phyloP scores from a whole-genome alignment of 441 rosid species.

The Omphalea diandra region DNA sequence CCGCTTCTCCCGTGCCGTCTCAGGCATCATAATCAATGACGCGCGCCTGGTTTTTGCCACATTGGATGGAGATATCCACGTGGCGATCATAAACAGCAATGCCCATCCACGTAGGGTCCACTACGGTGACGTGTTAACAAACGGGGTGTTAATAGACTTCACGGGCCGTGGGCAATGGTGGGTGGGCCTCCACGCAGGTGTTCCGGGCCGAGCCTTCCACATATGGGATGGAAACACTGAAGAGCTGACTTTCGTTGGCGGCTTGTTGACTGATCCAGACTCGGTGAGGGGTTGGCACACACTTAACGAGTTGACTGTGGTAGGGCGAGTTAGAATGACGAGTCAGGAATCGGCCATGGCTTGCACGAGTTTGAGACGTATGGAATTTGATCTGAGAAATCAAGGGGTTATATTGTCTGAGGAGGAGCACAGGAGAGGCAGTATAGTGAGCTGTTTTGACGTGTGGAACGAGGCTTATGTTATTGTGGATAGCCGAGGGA shows the following conservation, averaged over 20 bases:
- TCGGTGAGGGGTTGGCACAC: constrained; percentile 78
- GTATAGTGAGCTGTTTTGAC: constrained; percentile 48
- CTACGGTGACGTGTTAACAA: constrained; percentile 52
- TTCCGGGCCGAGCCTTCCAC: constrained; percentile 68
- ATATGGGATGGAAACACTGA: constrained; percentile 68
- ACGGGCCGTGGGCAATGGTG: constrained; percentile 73
- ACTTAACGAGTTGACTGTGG: constrained; percentile 57
- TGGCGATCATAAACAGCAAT: constrained; percentile 38
- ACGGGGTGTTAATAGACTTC: constrained; percentile 81
- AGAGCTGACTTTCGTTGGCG: constrained; percentile 47
- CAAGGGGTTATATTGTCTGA: constrained; percentile 44
- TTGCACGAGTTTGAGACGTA: constrained; percentile 49
- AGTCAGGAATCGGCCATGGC: constrained; percentile 65
- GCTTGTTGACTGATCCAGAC: constrained; percentile 62
- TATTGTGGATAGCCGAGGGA: constrained; percentile 47
- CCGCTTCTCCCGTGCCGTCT: constrained; percentile 66
- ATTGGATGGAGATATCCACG: constrained; percentile 77
- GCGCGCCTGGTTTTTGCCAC: constrained; percentile 62
- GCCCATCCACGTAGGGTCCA: constrained; percentile 52
- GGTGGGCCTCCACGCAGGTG: constrained; percentile 91
- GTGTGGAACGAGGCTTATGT: constrained; percentile 47
- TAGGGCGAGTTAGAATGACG: constrained; percentile 68
- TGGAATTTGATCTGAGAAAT: constrained; percentile 55
- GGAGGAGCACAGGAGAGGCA: constrained; percentile 40
- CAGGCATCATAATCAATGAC: constrained; percentile 57